These are phyloP conservation scores for Penicillium paneum DNA, from an alignment of 2,329 filamentous ascomycete species.

Conservation along the genomic window DNA sequence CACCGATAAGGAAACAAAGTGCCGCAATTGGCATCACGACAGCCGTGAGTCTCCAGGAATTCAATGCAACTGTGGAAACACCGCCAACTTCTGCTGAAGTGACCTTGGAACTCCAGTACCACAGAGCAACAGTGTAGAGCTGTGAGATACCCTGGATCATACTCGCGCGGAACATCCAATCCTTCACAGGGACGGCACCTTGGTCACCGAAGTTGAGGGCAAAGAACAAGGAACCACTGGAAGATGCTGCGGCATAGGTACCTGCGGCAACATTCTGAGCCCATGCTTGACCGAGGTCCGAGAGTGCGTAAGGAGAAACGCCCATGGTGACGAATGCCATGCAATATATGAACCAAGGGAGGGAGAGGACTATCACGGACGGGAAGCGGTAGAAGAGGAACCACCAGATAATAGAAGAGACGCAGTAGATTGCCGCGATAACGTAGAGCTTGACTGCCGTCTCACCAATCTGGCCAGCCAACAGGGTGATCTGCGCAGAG, in stretches of 20 bases:
- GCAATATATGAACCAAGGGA: constrained; percentile 62
- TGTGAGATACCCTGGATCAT: constrained; percentile 65
- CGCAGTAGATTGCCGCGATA: constrained; percentile 58
- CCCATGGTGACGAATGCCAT: constrained; percentile 62
- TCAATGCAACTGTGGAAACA: constrained; percentile 35
- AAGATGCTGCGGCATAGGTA: constrained; percentile 60
- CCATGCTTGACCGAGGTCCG: constrained; percentile 47
- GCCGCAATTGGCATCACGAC: constrained; percentile 58
- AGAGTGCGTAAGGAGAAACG: constrained; percentile 52
- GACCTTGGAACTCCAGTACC: constrained; percentile 61
- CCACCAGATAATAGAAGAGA: constrained; percentile 61
- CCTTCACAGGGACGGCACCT: constrained; percentile 59
- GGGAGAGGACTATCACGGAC: constrained; percentile 55
- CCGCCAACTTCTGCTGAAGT: constrained; percentile 43
- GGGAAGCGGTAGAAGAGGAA: constrained; percentile 56
- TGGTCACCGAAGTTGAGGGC: constrained; percentile 65
- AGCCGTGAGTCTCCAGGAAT: constrained; percentile 48
- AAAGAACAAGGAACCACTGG: constrained; percentile 64
- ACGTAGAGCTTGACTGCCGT: constrained; percentile 59
- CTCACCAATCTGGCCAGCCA: constrained; percentile 62
- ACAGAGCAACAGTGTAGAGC: constrained; percentile 61
- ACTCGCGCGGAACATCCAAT: constrained; percentile 65
- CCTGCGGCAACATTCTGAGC: constrained; percentile 60
- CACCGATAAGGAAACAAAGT: constrained; percentile 55
- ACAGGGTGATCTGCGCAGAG: constrained; percentile 64